Percentiles rank a stretch among this genome's conserved stretches.
phyloP scores from a whole-genome alignment of 495 filamentous ascomycete species.

The Bryoglossum gracile region DNA sequence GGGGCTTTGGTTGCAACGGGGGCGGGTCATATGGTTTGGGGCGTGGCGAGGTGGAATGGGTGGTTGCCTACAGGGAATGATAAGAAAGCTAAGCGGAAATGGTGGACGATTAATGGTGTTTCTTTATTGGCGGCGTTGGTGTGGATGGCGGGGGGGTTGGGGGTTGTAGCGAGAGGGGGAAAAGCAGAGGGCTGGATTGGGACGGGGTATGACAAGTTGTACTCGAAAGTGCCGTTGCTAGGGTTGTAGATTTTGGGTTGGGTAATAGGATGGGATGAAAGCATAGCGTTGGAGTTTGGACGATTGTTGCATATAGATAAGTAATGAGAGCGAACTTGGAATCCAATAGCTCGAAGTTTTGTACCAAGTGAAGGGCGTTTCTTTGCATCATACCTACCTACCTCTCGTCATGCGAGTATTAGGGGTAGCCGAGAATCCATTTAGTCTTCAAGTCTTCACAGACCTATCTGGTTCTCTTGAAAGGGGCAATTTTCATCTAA shows the following conservation, averaged over 20 bases:
- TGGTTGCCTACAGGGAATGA: conserved; percentile 38
- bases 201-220: conserved; percentile 62
- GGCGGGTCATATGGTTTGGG: conserved; percentile 76
- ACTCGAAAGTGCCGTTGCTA: conserved; percentile 29
- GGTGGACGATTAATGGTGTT: conserved; percentile 62
- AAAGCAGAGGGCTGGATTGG: conserved; percentile 67
- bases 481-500: too few relatives aligned
- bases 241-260: conserved; percentile 20
- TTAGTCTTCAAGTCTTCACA: too few relatives aligned
- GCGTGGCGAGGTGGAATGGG: conserved; percentile 68
- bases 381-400: too few relatives aligned
- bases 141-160: conserved; percentile 78
- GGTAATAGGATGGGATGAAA: too few relatives aligned
- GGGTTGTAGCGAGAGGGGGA: conserved; percentile 69
- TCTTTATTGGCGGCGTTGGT: conserved; percentile 48
- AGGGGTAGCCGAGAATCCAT: too few relatives aligned
- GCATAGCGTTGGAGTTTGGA: too few relatives aligned
- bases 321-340: too few relatives aligned
- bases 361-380: too few relatives aligned
- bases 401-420: too few relatives aligned
- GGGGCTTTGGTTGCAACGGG: conserved; percentile 57
- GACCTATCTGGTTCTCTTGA: too few relatives aligned
- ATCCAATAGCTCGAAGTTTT: too few relatives aligned
- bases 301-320: too few relatives aligned
- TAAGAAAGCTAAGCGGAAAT: conserved; percentile 46